A percentile compares a stretch with the other conserved stretches of the same genome.
Evolutionary conservation across 2,329 filamentous ascomycete species (phyloP).

Genomic region (Penicillium hesseltinei): DNA sequence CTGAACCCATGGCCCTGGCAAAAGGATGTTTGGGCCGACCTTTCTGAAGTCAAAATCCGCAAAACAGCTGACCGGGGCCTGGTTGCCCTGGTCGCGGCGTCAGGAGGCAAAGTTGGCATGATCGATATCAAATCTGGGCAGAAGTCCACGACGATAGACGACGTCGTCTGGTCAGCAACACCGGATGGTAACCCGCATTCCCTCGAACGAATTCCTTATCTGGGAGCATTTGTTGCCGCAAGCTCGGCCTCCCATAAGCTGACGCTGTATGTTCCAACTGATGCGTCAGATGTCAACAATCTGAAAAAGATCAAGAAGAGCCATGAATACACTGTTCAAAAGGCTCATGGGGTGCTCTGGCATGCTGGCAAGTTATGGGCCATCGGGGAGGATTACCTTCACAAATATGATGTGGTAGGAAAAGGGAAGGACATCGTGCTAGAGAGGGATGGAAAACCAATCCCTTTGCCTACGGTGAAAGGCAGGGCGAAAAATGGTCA

Average conservation of each 20-base stretch:
- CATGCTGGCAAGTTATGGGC: background rate
- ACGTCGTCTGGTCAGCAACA: background rate
- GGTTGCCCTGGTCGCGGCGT: background rate
- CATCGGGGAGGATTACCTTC: background rate
- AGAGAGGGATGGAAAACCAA: background rate
- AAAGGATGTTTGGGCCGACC: background rate
- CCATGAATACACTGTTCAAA: background rate
- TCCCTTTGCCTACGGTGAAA: background rate
- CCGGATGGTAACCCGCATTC: background rate
- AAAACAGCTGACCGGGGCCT: background rate
- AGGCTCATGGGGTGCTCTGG: background rate
- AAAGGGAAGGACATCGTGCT: background rate
- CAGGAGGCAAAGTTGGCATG: background rate
- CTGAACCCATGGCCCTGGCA: background rate
- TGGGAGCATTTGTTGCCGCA: background rate
- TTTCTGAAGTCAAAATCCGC: background rate
- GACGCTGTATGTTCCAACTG: background rate
- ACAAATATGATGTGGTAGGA: background rate
- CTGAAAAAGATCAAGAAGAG: background rate
- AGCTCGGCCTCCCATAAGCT: background rate
- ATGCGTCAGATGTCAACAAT: background rate
- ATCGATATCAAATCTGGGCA: background rate
- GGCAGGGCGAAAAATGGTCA: background rate
- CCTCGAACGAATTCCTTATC: background rate
- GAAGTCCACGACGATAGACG: background rate